Evolutionary conservation across 768 basidiomycete species (phyloP).

Genomic region (Sistotremastrum suecicum): DNA sequence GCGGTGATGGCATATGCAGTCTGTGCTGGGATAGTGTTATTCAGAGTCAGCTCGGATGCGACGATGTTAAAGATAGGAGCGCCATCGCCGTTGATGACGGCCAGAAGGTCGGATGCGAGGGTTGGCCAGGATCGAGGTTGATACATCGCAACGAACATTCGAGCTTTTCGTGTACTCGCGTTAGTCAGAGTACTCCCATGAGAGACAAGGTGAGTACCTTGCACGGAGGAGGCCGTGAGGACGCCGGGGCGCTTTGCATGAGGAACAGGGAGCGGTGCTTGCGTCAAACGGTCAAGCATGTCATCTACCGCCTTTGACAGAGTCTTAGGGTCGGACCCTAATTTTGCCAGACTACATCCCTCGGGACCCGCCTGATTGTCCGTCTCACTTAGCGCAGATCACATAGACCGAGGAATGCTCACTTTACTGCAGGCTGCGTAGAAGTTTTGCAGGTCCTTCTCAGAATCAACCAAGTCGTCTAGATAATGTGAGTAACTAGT

Average conservation of each 20-base stretch:
- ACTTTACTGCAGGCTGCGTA: slow-evolving; percentile 15
- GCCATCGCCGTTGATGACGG: slow-evolving; percentile 14
- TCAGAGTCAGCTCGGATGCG: slow-evolving; percentile 7
- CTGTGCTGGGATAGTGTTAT: slow-evolving; percentile 4
- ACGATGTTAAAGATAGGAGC: slow-evolving; percentile 10
- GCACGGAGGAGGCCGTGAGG: slow-evolving; percentile 14
- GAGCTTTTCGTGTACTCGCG: neutral
- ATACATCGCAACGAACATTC: slow-evolving; percentile 10
- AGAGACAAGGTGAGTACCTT: slow-evolving; percentile 5
- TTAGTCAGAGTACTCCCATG: neutral
- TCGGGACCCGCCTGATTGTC: slow-evolving; percentile 14
- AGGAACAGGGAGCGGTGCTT: slow-evolving; percentile 14
- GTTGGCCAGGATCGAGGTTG: slow-evolving; percentile 11
- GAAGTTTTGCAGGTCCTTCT: slow-evolving; percentile 14
- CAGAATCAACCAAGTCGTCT: slow-evolving; percentile 13
- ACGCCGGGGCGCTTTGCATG: slow-evolving; percentile 12
- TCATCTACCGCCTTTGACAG: slow-evolving; percentile 11
- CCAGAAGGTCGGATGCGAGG: slow-evolving; percentile 8
- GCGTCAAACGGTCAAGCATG: slow-evolving; percentile 11
- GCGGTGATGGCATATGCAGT: slow-evolving; percentile 14
- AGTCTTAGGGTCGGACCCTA: slow-evolving; percentile 7
- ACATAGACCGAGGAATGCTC: neutral
- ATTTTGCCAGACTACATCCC: slow-evolving; percentile 13
- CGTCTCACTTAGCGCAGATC: neutral
- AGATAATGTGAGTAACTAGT: slow-evolving; percentile 10